Evolutionary conservation across 768 basidiomycete genomes (phyloP).

Genomic region (Mycena pura): DNA sequence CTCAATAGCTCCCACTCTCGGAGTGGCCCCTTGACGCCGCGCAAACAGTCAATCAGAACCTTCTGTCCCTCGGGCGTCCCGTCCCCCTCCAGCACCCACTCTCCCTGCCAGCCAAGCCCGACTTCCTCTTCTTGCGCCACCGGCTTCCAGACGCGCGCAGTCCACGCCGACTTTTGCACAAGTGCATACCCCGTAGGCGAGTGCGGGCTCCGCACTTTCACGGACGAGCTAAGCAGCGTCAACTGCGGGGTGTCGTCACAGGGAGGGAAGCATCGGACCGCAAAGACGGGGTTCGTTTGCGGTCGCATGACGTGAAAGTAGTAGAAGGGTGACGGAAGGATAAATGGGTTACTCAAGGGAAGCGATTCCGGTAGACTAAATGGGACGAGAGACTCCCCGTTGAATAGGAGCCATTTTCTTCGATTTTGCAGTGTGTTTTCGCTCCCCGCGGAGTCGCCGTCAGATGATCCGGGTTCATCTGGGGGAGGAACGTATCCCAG

Average conservation of each 20-base stretch:
- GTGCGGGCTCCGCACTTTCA: slow-evolving; percentile 63
- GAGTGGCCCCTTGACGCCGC: slow-evolving; percentile 39
- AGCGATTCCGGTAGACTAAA: slow-evolving; percentile 64
- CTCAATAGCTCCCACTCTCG: slow-evolving; percentile 62
- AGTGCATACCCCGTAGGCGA: slow-evolving; percentile 65
- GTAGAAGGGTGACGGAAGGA: slow-evolving; percentile 78
- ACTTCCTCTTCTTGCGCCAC: slow-evolving; percentile 40
- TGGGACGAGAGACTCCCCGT: slow-evolving; percentile 66
- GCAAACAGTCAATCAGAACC: slow-evolving; percentile 60
- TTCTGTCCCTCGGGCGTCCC: slow-evolving; percentile 73
- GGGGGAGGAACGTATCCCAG: slow-evolving; percentile 72
- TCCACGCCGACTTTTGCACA: slow-evolving; percentile 72
- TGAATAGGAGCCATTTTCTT: slow-evolving; percentile 75
- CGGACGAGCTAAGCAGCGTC: slow-evolving; percentile 51
- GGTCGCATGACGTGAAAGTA: slow-evolving; percentile 68
- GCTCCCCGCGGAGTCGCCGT: slow-evolving; percentile 25
- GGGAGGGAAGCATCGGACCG: slow-evolving; percentile 43
- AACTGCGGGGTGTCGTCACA: slow-evolving; percentile 53
- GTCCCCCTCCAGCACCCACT: slow-evolving; percentile 83
- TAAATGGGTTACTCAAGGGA: slow-evolving; percentile 61
- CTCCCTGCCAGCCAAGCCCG: slow-evolving; percentile 61
- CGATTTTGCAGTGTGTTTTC: slow-evolving; percentile 21
- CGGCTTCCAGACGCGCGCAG: slow-evolving; percentile 53
- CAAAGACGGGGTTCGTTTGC: slow-evolving; percentile 44
- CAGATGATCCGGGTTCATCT: slow-evolving; percentile 34